Percentiles rank a stretch among this genome's conserved stretches.
phyloP scores from a whole-genome alignment of 495 filamentous ascomycete species.

The Cudoniella acicularis region DNA sequence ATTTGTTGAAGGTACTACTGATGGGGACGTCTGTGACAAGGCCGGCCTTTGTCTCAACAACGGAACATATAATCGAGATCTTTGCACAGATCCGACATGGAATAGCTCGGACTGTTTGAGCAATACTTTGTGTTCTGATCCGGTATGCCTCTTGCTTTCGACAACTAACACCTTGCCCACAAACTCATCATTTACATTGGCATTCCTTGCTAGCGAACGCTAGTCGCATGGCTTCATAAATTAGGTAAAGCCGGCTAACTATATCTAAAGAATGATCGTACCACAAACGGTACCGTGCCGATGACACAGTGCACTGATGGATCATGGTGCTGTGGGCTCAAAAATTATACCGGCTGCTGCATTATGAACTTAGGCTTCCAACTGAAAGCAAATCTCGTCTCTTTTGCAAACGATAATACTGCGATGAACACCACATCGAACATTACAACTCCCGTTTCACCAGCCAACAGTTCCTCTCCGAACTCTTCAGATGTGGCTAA shows the following conservation, averaged over 20 bases:
- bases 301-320: background rate
- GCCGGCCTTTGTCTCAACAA: background rate
- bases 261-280: background rate
- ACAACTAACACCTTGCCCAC: too few relatives aligned
- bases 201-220: too few relatives aligned
- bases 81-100: background rate
- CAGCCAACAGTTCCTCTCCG: background rate
- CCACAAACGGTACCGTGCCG: background rate
- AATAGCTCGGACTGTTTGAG: background rate
- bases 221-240: background rate
- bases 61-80: background rate
- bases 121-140: background rate
- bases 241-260: background rate
- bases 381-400: background rate
- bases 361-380: background rate
- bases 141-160: too few relatives aligned
- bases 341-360: background rate
- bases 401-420: background rate
- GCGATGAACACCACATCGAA: background rate
- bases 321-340: background rate
- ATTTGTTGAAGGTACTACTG: too few relatives aligned
- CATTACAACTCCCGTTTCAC: background rate
- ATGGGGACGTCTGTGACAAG: background rate
- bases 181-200: too few relatives aligned
- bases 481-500: background rate